Conservation (phyloP, 2,329 filamentous ascomycete genomes). For the Colletotrichum spaethianum region DNA sequence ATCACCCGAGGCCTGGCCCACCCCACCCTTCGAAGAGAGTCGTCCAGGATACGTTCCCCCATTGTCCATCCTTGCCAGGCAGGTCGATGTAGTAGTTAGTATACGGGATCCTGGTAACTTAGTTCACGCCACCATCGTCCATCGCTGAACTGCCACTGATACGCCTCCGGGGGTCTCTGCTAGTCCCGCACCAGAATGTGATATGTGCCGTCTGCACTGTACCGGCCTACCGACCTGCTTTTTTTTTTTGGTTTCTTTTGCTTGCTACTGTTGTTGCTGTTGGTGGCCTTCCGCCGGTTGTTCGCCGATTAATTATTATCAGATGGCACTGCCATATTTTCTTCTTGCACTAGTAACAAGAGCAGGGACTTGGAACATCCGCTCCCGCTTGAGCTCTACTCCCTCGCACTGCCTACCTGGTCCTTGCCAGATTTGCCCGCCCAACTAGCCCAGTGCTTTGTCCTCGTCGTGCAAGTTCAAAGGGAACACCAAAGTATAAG, state of each 20-base stretch:
- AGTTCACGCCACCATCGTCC: conserved; percentile 37
- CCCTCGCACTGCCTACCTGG: conserved; percentile 29
- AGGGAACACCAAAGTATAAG: conserved; percentile 39
- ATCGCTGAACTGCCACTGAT: conserved; percentile 33
- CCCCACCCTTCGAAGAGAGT: conserved; percentile 33
- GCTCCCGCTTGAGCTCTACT: conserved; percentile 35
- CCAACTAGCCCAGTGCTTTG: conserved; percentile 31
- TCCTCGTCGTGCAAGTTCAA: conserved; percentile 33
- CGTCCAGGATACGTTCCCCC: conserved; percentile 29
- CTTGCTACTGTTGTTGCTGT: conserved; percentile 16
- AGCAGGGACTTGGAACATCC: conserved; percentile 38
- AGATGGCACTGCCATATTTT: conserved; percentile 40
- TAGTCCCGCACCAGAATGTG: conserved; percentile 35
- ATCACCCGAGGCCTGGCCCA: conserved; percentile 29
- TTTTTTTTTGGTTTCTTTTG: conserved; percentile 29
- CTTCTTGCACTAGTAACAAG: conserved; percentile 39
- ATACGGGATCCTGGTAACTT: conserved; percentile 23
- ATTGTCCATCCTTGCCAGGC: conserved; percentile 33
- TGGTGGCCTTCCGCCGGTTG: conserved; percentile 38
- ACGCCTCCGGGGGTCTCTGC: conserved; percentile 30
- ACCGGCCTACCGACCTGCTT: conserved; percentile 28
- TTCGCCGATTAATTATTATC: conserved; percentile 36
- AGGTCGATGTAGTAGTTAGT: conserved; percentile 5
- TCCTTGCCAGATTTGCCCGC: conserved; percentile 31
- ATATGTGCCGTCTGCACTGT: conserved; percentile 38